A percentile compares a stretch with the other conserved stretches of the same genome.
Conservation (phyloP, 352 stramenopile genomes). For the Phytopythium chamaehyphon region DNA sequence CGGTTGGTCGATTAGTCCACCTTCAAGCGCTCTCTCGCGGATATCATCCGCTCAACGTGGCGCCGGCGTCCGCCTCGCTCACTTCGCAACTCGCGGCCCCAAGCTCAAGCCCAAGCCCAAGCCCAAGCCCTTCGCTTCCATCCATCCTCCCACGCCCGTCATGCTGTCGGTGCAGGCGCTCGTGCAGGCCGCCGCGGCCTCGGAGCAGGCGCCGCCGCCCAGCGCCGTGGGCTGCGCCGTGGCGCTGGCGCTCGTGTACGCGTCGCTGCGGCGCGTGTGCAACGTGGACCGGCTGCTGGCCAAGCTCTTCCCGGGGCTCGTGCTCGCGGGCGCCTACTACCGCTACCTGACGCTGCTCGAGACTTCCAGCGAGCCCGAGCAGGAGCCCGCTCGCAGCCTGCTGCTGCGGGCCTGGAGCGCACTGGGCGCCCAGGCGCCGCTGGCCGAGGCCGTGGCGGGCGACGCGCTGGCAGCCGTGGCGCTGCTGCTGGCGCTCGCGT, state of each 20-base stretch:
- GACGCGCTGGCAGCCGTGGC: slow-evolving; percentile 29
- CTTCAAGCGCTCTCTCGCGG: not conserved
- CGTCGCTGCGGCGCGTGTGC: slow-evolving; percentile 55
- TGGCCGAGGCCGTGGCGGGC: slow-evolving; percentile 31
- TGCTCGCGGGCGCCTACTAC: slow-evolving; percentile 47
- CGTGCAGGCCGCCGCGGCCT: slow-evolving; percentile 1
- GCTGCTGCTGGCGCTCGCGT: slow-evolving; percentile 20
- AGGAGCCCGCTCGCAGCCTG: slow-evolving; percentile 18
- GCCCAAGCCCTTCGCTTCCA: not conserved
- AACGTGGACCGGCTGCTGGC: slow-evolving; percentile 64
- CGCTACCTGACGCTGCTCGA: slow-evolving; percentile 32
- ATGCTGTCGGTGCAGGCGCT: slow-evolving; percentile 8
- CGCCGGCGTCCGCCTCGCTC: not conserved
- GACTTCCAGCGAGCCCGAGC: slow-evolving; percentile 6
- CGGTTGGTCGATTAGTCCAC: slow-evolving; percentile 9
- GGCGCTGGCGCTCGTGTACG: slow-evolving; percentile 43
- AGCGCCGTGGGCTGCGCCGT: slow-evolving; percentile 29
- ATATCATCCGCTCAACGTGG: not conserved
- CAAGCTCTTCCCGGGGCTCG: slow-evolving; percentile 49
- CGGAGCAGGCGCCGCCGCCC: slow-evolving; percentile 8
- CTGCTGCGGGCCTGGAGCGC: slow-evolving; percentile 30
- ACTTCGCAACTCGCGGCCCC: slow-evolving; percentile 4
- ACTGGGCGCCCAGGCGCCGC: slow-evolving; percentile 13
- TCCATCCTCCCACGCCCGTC: not conserved
- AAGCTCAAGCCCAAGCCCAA: not conserved